Evolutionary conservation across 2,329 filamentous ascomycete species (phyloP).

Genomic region (Metarhizium humberi): DNA sequence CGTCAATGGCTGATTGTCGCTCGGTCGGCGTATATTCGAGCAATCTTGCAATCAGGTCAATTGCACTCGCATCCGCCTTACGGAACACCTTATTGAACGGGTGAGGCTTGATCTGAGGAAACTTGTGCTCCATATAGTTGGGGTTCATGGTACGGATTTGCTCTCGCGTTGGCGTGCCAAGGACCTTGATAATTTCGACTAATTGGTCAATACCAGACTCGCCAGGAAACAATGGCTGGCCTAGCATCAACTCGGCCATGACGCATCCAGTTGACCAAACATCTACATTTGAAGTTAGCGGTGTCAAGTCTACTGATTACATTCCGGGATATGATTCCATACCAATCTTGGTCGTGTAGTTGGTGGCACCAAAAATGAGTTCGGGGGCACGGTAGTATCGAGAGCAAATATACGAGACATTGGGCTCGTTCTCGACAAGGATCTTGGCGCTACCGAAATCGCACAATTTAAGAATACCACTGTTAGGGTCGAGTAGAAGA

Average conservation of each 20-base stretch:
- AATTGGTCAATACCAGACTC: conserved; percentile 98
- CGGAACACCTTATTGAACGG: conserved; percentile 99
- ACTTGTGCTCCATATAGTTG: conserved; percentile 99
- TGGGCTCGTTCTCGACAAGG: conserved; percentile 94
- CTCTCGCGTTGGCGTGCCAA: conserved; percentile 92
- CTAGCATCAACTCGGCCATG: conserved; percentile 98
- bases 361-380: conserved; percentile 96
- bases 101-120: conserved; percentile 98
- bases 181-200: conserved; percentile 98
- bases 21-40: conserved; percentile 97
- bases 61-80: conserved; percentile 85
- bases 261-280: conserved; percentile 99
- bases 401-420: conserved; percentile 99
- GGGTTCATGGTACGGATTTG: conserved; percentile 99
- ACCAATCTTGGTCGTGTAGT: conserved; percentile 99
- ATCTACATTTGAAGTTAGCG: conserved; percentile 51
- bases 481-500: conserved; percentile 81
- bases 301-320: background rate
- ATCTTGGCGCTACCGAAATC: conserved; percentile 99
- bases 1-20: conserved; percentile 84
- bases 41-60: conserved; percentile 87
- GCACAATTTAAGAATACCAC: conserved; percentile 90
- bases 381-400: conserved; percentile 97
- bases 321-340: conserved; percentile 25
- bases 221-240: conserved; percentile 93